Conservation (phyloP, 176 grass and related monocot genomes). For the Carex myosuroides region DNA sequence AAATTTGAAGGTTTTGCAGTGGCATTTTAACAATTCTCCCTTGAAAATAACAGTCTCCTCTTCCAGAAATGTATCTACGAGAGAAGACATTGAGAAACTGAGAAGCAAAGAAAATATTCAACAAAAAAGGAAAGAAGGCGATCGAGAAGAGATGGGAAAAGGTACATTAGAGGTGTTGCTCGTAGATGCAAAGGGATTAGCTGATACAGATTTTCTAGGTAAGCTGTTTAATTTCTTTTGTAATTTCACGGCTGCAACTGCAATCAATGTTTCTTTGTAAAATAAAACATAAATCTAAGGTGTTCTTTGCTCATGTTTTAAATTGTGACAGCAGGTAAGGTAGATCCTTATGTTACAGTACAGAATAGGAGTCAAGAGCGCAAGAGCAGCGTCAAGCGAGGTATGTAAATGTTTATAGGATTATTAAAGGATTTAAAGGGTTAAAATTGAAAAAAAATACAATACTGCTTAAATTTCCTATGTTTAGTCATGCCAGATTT, state of each 20-base stretch:
- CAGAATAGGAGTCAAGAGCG: conserved; percentile 76
- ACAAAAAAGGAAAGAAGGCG: background rate
- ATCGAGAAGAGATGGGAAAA: conserved; percentile 33
- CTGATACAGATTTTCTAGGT: conserved; percentile 69
- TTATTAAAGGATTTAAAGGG: background rate
- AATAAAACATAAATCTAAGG: background rate
- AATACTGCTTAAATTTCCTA: too few species aligned
- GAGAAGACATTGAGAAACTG: background rate
- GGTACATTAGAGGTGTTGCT: conserved; percentile 75
- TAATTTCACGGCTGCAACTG: background rate
- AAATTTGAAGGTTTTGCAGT: too few species aligned
- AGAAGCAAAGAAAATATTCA: conserved; percentile 2
- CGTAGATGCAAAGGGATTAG: conserved; percentile 62
- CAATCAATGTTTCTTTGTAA: background rate
- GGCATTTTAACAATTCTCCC: too few species aligned
- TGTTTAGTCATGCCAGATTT: background rate
- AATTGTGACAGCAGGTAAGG: conserved; percentile 39
- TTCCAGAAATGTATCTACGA: background rate
- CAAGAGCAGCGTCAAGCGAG: conserved; percentile 61
- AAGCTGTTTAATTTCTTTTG: background rate
- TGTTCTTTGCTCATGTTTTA: background rate
- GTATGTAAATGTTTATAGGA: conserved; percentile 8
- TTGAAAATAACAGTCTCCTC: background rate
- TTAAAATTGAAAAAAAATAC: background rate
- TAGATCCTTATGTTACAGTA: conserved; percentile 74